phyloP scores from a whole-genome alignment of 2,329 filamentous ascomycete species.

The Colletotrichum lentis region DNA sequence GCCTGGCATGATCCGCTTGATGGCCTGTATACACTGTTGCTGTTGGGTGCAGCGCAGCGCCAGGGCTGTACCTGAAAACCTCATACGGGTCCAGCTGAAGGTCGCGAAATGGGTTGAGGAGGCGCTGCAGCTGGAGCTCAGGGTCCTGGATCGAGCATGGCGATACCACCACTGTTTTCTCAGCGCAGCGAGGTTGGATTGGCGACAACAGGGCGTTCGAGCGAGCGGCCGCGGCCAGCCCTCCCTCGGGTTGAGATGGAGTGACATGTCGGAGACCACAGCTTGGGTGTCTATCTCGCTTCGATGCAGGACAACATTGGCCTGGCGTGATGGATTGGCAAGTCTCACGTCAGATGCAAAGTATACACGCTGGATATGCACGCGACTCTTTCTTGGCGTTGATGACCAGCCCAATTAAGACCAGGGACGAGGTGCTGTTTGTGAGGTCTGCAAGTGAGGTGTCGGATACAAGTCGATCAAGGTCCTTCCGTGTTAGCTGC shows the following conservation, averaged over 20 bases:
- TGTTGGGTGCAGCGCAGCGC: too few relatives aligned
- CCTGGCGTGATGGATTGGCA: slow-evolving; percentile 15
- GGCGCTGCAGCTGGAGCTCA: slow-evolving; percentile 1
- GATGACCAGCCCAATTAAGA: slow-evolving; percentile 20
- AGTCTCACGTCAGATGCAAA: slow-evolving; percentile 31
- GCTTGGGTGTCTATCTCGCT: not conserved
- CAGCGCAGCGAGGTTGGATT: slow-evolving; percentile 9
- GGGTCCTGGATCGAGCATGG: slow-evolving; percentile 10
- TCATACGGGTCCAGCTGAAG: not conserved
- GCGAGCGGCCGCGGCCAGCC: not conserved
- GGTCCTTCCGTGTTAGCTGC: not conserved
- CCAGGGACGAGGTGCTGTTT: not conserved
- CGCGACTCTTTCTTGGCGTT: not conserved
- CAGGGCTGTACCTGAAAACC: not conserved
- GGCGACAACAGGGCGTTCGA: not conserved
- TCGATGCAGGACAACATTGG: not conserved
- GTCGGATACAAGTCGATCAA: not conserved
- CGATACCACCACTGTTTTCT: slow-evolving; percentile 6
- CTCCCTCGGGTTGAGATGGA: too few relatives aligned
- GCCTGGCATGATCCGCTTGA: not conserved
- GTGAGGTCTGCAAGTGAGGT: not conserved
- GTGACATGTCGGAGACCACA: not conserved
- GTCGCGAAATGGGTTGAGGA: not conserved
- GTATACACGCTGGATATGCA: not conserved
- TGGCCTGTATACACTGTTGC: not conserved